Evolutionary conservation across 2,329 filamentous ascomycete species (phyloP).

Genomic region (Diaporthe aspalathi): DNA sequence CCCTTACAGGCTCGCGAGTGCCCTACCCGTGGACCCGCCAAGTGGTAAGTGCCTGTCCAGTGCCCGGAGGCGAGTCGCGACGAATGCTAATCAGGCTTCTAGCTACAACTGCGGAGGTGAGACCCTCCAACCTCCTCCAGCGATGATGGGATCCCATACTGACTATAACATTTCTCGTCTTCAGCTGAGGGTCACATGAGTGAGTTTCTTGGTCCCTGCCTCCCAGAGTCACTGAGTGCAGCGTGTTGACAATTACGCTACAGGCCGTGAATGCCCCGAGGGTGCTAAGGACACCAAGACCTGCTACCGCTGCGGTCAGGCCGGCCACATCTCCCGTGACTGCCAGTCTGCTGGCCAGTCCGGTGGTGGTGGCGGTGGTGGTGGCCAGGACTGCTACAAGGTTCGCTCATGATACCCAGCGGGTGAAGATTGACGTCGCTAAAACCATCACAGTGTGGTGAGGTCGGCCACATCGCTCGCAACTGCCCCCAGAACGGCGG

Average conservation of each 20-base stretch:
- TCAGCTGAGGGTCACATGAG: slow-evolving; percentile 41
- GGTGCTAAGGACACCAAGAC: slow-evolving; percentile 87
- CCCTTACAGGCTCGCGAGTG: slow-evolving; percentile 79
- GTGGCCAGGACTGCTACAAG: slow-evolving; percentile 87
- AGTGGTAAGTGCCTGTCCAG: slow-evolving; percentile 70
- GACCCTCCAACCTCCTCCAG: background rate
- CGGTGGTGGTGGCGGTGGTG: slow-evolving; percentile 59
- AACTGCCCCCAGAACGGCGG: slow-evolving; percentile 80
- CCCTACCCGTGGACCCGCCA: slow-evolving; percentile 84
- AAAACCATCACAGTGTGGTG: slow-evolving; percentile 74
- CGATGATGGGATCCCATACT: background rate
- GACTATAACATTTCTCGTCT: background rate
- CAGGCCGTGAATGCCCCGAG: slow-evolving; percentile 90
- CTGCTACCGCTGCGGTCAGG: slow-evolving; percentile 82
- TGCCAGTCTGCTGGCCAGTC: slow-evolving; percentile 66
- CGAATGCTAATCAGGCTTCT: background rate
- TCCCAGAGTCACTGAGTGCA: background rate
- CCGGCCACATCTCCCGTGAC: slow-evolving; percentile 93
- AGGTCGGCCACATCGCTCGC: slow-evolving; percentile 95
- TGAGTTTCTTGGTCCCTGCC: background rate
- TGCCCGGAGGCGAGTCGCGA: background rate
- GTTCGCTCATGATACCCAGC: slow-evolving; percentile 45
- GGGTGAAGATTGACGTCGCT: slow-evolving; percentile 22
- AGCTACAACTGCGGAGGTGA: slow-evolving; percentile 52
- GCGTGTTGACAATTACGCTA: background rate